Evolutionary conservation across 495 filamentous ascomycete genomes (phyloP), one percentile per base, ranked within the genome.

Genomic region (Astrothelium macrocarpum): DNA sequence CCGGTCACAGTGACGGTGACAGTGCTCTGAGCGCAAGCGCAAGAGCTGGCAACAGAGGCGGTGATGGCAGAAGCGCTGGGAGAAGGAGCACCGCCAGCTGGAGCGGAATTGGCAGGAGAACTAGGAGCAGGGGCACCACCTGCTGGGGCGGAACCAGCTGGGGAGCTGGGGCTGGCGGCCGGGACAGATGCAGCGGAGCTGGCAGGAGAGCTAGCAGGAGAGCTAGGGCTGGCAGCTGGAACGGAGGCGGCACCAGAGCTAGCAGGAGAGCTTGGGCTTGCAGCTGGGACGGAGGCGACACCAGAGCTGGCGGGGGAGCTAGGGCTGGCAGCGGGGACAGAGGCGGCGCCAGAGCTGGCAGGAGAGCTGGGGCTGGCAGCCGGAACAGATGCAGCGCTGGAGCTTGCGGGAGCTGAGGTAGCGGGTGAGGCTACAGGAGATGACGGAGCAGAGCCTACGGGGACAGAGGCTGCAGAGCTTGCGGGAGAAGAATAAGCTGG

Each of bases 21-120:
- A 29, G 49, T 56, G 25, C 49, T 56, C 9, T n/a, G 49, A 28
- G 49, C 3, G 49, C 49, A 56, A 29, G 23, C 23, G 49, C 49
- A 56, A 29, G 45, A 49, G n/a, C 49, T 56, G 20, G 23, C 49
- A 56, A 20, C 49, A 56, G 49, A 56, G 20, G 49, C 49, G 25
- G 49, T 56, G 29, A 20, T 25, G 20, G 49, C 49, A 16, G 49
- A 25, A 56, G 49, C 49, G 49, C 49, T 56, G 9, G 49, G 23
- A 16, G 49, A 12, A 20, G 49, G 49, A 56, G 49, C 49, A 56
- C n/a, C 45, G 20, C 45, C 45, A 16, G 45, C 45, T 20, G 45
- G 45, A 23, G 20, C 45, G 20, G 45, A 49, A 5, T 49, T 16
- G 20, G 45, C 45, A 18, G 45, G 45, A 14, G 45, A 49, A 18